Evolutionary conservation across 768 basidiomycete genomes (phyloP), one percentile per base, ranked within the genome.

Genomic region (Saitozyma podzolica): DNA sequence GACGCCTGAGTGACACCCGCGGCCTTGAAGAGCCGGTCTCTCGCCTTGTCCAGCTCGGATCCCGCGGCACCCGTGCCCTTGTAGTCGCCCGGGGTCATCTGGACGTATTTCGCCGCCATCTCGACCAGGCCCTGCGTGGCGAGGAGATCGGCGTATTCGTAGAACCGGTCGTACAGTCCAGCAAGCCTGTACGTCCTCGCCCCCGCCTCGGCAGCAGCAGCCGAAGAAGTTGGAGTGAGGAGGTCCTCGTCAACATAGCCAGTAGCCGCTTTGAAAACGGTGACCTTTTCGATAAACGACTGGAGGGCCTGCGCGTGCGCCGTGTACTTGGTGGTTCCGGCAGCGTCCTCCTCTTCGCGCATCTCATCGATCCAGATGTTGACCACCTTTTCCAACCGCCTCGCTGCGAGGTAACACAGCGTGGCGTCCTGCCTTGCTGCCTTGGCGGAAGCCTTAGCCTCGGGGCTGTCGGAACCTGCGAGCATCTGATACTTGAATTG

Each of bases 271-370:
- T 91, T 87, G 85, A 99, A 98, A 48, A 96, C 87, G 1, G 93
- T 88, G 20, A 97, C 93, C 80, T 98, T 98, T 81, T 98, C 96
- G 70, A 98, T 85, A 80, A 98, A 94, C 0, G 89, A 88, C 76
- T 97, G 95, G 48, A 99, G 81, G 2, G 93, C 92, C 37, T 87
- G 85, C 0, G 89, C 91, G 57, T 72, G 78, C 42, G 74, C 72
- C 9, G 78, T 67, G 58, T 79, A 79, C 54, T 63, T 57, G 9
- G 72, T 67, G 6, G 42, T 16, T 9, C 86, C 78, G 0, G 75
- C 74, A 9, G 64, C 51, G 50, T 80, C 83, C 80, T 96, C 93
- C 62, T 98, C 95, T 73, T 97, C 93, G 1, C 80, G 79, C 78
- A 95, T 82, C 81, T 97, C 93, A 67, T 93, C 91, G 50, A 85